Evolutionary conservation across 2,329 filamentous ascomycete genomes (phyloP).

Genomic region (Aphanoascus verrucosus): DNA sequence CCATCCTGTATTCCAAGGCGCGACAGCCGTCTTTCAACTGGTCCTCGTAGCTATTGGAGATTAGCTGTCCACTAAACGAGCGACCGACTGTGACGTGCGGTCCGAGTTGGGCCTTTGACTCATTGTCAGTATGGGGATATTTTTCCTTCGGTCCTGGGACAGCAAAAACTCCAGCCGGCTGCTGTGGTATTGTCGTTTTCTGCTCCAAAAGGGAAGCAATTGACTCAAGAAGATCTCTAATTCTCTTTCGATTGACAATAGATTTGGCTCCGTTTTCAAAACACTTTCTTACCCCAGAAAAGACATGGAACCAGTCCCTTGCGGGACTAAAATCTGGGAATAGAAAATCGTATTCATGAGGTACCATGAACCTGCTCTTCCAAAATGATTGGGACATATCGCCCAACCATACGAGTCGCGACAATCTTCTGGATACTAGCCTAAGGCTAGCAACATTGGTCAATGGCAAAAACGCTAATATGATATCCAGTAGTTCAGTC

Average conservation of each 20-base stretch:
- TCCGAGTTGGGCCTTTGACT: neutral
- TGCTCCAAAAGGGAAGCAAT: neutral
- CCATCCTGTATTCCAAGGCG: neutral
- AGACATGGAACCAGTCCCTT: conserved; percentile 9
- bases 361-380: conserved; percentile 9
- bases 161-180: neutral
- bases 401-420: neutral
- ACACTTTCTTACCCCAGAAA: neutral
- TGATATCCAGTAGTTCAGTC: neutral
- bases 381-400: conserved; percentile 8
- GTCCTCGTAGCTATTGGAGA: neutral
- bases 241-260: conserved; percentile 5
- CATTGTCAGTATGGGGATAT: neutral
- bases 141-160: neutral
- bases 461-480: conserved; percentile 2
- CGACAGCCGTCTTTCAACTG: neutral
- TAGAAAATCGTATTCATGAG: conserved; percentile 6
- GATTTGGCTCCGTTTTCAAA: neutral
- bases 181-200: neutral
- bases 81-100: neutral
- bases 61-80: neutral
- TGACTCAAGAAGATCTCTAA: conserved; percentile 2
- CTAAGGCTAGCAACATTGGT: neutral
- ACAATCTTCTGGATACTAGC: neutral
- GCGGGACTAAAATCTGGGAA: neutral